Evolutionary conservation across 2,329 filamentous ascomycete genomes (phyloP), one percentile per base, ranked within the genome.

Genomic region (Colletotrichum kahawae): DNA sequence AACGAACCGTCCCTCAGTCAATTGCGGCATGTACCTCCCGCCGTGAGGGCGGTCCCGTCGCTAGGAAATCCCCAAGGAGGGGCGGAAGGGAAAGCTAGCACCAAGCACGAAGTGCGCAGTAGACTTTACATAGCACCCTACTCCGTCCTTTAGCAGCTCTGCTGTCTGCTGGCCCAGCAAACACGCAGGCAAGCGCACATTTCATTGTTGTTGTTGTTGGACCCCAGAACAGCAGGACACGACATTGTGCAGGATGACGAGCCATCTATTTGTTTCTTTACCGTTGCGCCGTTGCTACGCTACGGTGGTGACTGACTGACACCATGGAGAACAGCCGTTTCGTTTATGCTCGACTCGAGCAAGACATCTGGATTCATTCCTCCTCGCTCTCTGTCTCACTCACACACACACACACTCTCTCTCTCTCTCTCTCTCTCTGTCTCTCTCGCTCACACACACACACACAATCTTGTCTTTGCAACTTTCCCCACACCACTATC

Each of bases 401-500:
- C 57, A 29, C 51, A 7, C 24, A 56, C 51, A 29, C 51, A 48
- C 14, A 56, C 51, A 31, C 29, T 34, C 29, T 33, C 4, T 60
- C 57, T 21, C 18, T 34, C 18, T 31, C 31, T 48, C 63, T 33
- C 24, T 38, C 3, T 24, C 4, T 21, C 21, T 21, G 21, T 21
- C 21, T 21, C 21, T 21, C 21, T 21, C 21, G 21, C 21, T 21
- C 21, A 21, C 21, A 56, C 21, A 31, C 21, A 56, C 21, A 31
- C 18, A 13, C 7, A 33, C 57, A 13, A 12, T 34, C 18, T 63
- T 59, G 21, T 54, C 62, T 62, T 31, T 10, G 38, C 68, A 29
- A 51, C 60, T 60, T 71, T 75, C 72, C 72, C 72, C 68, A 75
- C 72, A 75, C 63, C 68, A 71, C 62, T 75, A 71, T 75, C 68